Evolutionary conservation across 2,329 filamentous ascomycete genomes (phyloP).

Genomic region (Didymellaceae sp.): DNA sequence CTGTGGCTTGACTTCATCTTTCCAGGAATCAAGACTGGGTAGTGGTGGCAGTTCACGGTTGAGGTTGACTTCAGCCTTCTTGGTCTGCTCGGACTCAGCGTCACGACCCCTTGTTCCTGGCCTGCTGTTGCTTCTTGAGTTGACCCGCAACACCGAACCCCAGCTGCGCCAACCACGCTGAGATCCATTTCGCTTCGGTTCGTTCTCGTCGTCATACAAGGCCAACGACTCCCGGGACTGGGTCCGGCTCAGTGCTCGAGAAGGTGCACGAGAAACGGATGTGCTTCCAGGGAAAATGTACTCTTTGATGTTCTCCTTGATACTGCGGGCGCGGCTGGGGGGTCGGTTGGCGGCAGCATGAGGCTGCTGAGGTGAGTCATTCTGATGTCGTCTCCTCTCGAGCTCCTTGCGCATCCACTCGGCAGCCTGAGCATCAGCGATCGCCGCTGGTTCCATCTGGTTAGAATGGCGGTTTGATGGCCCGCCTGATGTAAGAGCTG

Average conservation of each 20-base stretch:
- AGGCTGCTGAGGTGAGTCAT: conserved; percentile 29
- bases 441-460: conserved; percentile 45
- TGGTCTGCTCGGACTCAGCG: conserved; percentile 30
- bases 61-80: conserved; percentile 49
- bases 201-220: conserved; percentile 25
- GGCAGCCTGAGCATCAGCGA: conserved; percentile 48
- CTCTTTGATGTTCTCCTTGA: conserved; percentile 49
- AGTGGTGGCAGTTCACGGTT: conserved; percentile 57
- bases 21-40: conserved; percentile 53
- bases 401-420: conserved; percentile 55
- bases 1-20: conserved; percentile 26
- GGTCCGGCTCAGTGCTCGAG: conserved; percentile 37
- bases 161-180: conserved; percentile 49
- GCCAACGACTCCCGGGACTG: conserved; percentile 46
- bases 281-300: conserved; percentile 51
- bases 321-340: conserved; percentile 47
- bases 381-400: conserved; percentile 46
- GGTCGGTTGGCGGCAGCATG: conserved; percentile 35
- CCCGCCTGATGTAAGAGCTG: conserved; percentile 48
- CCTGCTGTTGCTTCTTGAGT: conserved; percentile 41
- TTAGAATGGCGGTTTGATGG: conserved; percentile 51
- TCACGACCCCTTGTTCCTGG: conserved; percentile 38
- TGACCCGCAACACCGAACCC: conserved; percentile 44
- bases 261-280: conserved; percentile 21
- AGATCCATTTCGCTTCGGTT: conserved; percentile 29